phyloP scores from a whole-genome alignment of 495 filamentous ascomycete genomes.

The Massariosphaeria phaeospora region DNA sequence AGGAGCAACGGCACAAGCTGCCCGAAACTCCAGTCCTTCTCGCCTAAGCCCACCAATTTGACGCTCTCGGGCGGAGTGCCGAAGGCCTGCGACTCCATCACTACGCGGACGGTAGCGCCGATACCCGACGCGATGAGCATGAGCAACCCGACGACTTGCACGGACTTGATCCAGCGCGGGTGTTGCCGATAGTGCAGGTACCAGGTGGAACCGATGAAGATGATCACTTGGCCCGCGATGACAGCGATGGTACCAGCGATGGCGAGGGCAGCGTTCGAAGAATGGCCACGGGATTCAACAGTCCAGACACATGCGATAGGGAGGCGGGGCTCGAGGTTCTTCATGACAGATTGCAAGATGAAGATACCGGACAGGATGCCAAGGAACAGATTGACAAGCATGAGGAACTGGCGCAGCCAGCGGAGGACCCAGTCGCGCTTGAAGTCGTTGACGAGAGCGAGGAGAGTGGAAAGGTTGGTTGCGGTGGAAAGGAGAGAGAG shows the following conservation, averaged over 20 bases:
- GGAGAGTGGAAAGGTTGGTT: slow-evolving; percentile 52
- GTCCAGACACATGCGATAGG: slow-evolving; percentile 54
- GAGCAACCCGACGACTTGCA: slow-evolving; percentile 47
- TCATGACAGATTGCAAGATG: slow-evolving; percentile 46
- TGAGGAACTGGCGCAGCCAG: slow-evolving; percentile 56
- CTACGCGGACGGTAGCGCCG: slow-evolving; percentile 48
- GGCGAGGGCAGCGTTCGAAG: slow-evolving; percentile 41
- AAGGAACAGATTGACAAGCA: slow-evolving; percentile 55
- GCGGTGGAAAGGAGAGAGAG: slow-evolving; percentile 54
- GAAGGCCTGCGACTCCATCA: slow-evolving; percentile 51
- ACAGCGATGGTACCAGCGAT: slow-evolving; percentile 51
- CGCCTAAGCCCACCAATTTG: slow-evolving; percentile 44
- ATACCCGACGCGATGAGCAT: slow-evolving; percentile 49
- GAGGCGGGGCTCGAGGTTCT: slow-evolving; percentile 44
- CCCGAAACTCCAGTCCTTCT: slow-evolving; percentile 56
- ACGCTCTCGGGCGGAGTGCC: slow-evolving; percentile 39
- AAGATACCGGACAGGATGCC: slow-evolving; percentile 48
- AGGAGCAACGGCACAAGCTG: slow-evolving; percentile 52
- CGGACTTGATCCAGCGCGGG: slow-evolving; percentile 44
- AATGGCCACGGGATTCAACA: slow-evolving; percentile 17
- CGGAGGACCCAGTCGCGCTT: slow-evolving; percentile 57
- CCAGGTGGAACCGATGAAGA: slow-evolving; percentile 52
- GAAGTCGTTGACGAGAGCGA: slow-evolving; percentile 56
- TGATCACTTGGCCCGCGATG: slow-evolving; percentile 46
- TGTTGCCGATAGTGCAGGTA: slow-evolving; percentile 48